phyloP scores from a whole-genome alignment of 495 filamentous ascomycete genomes.

The Elasticomyces elasticus region DNA sequence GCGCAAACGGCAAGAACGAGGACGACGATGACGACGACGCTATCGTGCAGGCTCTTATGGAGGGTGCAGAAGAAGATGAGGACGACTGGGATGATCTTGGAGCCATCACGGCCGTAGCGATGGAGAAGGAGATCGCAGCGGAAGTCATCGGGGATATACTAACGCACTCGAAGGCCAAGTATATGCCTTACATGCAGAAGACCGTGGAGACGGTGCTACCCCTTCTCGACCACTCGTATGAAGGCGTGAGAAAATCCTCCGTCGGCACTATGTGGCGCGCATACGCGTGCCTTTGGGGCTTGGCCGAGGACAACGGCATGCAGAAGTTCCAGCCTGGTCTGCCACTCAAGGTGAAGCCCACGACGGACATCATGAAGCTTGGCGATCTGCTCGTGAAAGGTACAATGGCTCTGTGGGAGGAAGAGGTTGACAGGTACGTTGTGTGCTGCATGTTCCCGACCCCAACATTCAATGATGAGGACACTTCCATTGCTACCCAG shows the following conservation, averaged over 20 bases:
- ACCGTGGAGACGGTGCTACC: constrained; percentile 71
- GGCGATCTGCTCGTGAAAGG: constrained; percentile 77
- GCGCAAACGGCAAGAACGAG: constrained; percentile 30
- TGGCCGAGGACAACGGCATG: constrained; percentile 69
- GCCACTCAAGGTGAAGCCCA: constrained; percentile 68
- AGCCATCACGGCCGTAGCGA: constrained; percentile 72
- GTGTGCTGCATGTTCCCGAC: constrained; percentile 29
- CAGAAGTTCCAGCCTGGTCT: constrained; percentile 82
- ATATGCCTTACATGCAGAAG: constrained; percentile 82
- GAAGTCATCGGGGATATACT: constrained; percentile 92
- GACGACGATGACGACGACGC: constrained; percentile 31
- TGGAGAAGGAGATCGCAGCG: constrained; percentile 95
- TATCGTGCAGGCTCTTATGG: constrained; percentile 29
- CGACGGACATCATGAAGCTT: constrained; percentile 69
- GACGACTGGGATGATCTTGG: constrained; percentile 77
- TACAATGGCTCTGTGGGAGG: constrained; percentile 73
- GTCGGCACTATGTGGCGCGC: constrained; percentile 85
- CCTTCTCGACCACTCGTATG: constrained; percentile 78
- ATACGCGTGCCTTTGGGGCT: constrained; percentile 81
- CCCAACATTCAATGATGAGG: constrained; percentile 57
- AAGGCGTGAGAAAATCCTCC: constrained; percentile 84
- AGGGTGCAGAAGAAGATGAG: constrained; percentile 47
- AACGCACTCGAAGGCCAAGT: constrained; percentile 65
- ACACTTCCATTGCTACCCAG: constrained; percentile 86
- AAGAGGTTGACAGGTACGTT: constrained; percentile 81